Percentiles rank a stretch among this genome's conserved stretches.
Evolutionary conservation across 441 rosid species (phyloP).

Genomic region (Melastoma candidum): DNA sequence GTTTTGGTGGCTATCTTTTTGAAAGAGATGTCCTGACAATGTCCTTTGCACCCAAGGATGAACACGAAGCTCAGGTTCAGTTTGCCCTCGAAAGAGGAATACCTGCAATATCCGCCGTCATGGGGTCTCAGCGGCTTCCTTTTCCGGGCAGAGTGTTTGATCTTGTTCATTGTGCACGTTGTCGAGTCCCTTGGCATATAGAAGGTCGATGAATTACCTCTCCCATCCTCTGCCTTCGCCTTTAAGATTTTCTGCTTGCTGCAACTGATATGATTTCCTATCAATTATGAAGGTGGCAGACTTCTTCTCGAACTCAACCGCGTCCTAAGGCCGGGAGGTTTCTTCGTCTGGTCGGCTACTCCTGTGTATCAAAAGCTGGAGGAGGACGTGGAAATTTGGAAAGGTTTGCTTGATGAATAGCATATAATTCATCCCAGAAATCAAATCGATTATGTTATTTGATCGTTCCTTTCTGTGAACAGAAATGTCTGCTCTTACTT

Average conservation of each 20-base stretch:
- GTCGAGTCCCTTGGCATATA: conserved; percentile 90
- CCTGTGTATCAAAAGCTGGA: conserved; percentile 75
- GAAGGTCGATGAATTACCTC: conserved; percentile 32
- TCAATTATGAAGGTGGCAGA: conserved; percentile 36
- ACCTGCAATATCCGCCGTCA: conserved; percentile 89
- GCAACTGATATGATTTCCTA: background rate
- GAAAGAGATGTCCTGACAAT: conserved; percentile 80
- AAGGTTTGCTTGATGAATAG: conserved; percentile 30
- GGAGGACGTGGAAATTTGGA: conserved; percentile 80
- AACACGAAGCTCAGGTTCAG: conserved; percentile 93
- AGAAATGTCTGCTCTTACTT: conserved; percentile 70
- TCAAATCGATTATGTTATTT: background rate
- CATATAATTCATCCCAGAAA: background rate
- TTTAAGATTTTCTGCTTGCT: no score
- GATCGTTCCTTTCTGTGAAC: conserved; percentile 2
- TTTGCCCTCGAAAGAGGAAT: conserved; percentile 90
- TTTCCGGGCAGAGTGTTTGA: conserved; percentile 91
- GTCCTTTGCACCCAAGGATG: conserved; percentile 97
- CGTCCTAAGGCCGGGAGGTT: conserved; percentile 80
- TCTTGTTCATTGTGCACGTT: conserved; percentile 81
- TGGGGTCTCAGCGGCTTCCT: conserved; percentile 83
- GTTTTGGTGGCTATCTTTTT: conserved; percentile 82
- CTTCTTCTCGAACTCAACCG: conserved; percentile 83
- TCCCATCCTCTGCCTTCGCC: background rate
- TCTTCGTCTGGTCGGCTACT: conserved; percentile 92